Conservation (phyloP, 2,329 filamentous ascomycete species). For the Phialocephala subalpina region DNA sequence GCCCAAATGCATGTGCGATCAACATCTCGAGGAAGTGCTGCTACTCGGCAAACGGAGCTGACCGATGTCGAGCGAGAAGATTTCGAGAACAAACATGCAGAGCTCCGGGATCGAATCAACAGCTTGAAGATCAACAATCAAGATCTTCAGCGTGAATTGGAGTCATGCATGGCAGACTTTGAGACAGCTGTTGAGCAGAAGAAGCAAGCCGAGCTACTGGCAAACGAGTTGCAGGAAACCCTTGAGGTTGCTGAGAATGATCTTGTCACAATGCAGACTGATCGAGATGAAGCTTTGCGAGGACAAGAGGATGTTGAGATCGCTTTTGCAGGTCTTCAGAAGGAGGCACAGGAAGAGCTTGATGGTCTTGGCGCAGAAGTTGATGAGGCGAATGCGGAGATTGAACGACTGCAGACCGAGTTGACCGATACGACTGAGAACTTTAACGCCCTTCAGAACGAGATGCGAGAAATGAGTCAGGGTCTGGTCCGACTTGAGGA, state of each 20-base stretch:
- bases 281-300: conserved; percentile 85
- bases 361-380: conserved; percentile 74
- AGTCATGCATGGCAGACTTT: conserved; percentile 81
- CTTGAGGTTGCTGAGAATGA: conserved; percentile 82
- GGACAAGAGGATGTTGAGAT: conserved; percentile 64
- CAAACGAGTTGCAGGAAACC: conserved; percentile 77
- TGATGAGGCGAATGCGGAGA: conserved; percentile 76
- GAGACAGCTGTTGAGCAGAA: conserved; percentile 74
- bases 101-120: conserved; percentile 86
- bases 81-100: conserved; percentile 82
- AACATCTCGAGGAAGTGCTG: conserved; percentile 70
- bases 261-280: conserved; percentile 77
- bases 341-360: conserved; percentile 72
- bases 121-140: conserved; percentile 89
- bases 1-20: conserved; percentile 70
- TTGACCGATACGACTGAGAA: conserved; percentile 83
- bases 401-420: conserved; percentile 73
- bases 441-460: conserved; percentile 88
- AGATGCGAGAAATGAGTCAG: conserved; percentile 92
- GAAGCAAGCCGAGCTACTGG: conserved; percentile 64
- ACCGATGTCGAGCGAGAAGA: conserved; percentile 86
- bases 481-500: conserved; percentile 88
- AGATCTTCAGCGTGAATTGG: conserved; percentile 83
- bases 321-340: conserved; percentile 67
- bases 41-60: conserved; percentile 48